phyloP scores from a whole-genome alignment of 2,329 filamentous ascomycete genomes.

The Madurella mycetomatis region DNA sequence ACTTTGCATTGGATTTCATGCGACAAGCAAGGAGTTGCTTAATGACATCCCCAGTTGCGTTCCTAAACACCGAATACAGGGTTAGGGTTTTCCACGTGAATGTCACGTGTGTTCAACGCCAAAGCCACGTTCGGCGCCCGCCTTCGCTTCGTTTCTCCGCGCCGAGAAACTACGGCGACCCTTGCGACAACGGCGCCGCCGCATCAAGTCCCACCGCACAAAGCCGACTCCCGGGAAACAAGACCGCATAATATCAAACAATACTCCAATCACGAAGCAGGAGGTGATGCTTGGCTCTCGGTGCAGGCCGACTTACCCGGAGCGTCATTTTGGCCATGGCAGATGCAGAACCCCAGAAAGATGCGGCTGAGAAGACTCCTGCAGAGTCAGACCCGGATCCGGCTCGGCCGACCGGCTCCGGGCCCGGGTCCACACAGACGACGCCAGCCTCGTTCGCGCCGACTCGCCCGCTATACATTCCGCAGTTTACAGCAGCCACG shows the following conservation, averaged over 20 bases:
- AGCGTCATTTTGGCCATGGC: not conserved
- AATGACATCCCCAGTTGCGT: not conserved
- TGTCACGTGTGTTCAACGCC: slow-evolving; percentile 2
- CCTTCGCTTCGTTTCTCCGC: not conserved
- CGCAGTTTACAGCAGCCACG: slow-evolving; percentile 34
- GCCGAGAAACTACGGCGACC: not conserved
- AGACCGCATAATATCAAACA: too few relatives aligned
- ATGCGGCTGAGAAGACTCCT: not conserved
- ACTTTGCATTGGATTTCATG: too few relatives aligned
- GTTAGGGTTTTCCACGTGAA: slow-evolving; percentile 13
- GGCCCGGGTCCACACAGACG: not conserved
- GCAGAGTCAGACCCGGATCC: not conserved
- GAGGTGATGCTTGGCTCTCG: not conserved
- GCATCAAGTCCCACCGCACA: too few relatives aligned
- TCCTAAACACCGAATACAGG: not conserved
- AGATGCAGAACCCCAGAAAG: not conserved
- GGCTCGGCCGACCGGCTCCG: slow-evolving; percentile 1
- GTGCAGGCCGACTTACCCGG: not conserved
- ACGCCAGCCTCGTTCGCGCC: slow-evolving; percentile 4
- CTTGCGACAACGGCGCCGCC: not conserved
- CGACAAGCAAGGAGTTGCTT: too few relatives aligned
- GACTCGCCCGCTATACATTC: slow-evolving; percentile 24
- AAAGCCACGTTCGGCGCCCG: not conserved
- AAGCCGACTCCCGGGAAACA: too few relatives aligned
- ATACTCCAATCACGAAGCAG: not conserved